These are phyloP conservation scores for Tolypocladium sp. DNA, from an alignment of 2,329 filamentous ascomycete species.

Conservation along the genomic window DNA sequence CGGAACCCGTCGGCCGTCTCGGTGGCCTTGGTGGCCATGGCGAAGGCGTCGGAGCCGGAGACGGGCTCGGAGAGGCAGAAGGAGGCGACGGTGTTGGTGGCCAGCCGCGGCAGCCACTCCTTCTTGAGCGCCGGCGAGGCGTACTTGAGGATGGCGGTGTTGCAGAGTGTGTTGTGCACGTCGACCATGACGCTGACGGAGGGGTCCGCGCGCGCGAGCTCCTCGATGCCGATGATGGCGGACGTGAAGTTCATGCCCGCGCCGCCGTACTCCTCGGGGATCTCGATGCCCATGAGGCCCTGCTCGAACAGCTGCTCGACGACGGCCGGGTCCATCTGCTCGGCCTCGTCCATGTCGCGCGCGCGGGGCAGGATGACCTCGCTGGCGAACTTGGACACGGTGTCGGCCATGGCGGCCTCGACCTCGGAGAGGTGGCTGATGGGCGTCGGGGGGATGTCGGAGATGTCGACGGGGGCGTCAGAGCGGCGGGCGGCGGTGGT, in stretches of 20 bases:
- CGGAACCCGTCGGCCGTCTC: slow-evolving; percentile 77
- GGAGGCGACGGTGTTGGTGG: slow-evolving; percentile 81
- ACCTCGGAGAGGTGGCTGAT: slow-evolving; percentile 89
- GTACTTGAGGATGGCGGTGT: slow-evolving; percentile 84
- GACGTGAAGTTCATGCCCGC: slow-evolving; percentile 98
- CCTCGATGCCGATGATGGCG: slow-evolving; percentile 93
- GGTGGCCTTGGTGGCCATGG: slow-evolving; percentile 80
- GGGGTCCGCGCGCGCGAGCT: slow-evolving; percentile 87
- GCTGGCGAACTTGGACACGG: slow-evolving; percentile 82
- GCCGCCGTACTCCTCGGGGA: slow-evolving; percentile 92
- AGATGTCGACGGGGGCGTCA: slow-evolving; percentile 45
- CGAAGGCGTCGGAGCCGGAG: slow-evolving; percentile 93
- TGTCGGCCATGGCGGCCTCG: slow-evolving; percentile 80
- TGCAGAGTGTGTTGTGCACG: slow-evolving; percentile 96
- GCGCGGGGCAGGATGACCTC: slow-evolving; percentile 85
- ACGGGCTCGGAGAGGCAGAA: slow-evolving; percentile 91
- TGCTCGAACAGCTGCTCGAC: slow-evolving; percentile 96
- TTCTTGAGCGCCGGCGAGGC: slow-evolving; percentile 69
- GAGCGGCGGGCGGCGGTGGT: slow-evolving; percentile 45
- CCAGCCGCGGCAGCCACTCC: slow-evolving; percentile 81
- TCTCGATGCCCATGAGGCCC: slow-evolving; percentile 93
- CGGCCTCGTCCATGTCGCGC: slow-evolving; percentile 95
- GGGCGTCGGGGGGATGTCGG: slow-evolving; percentile 76
- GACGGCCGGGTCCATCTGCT: slow-evolving; percentile 80
- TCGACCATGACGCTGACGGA: slow-evolving; percentile 93